Conservation (phyloP, 1,284 basidiomycete species). For the Xerocomus amazonicus region DNA sequence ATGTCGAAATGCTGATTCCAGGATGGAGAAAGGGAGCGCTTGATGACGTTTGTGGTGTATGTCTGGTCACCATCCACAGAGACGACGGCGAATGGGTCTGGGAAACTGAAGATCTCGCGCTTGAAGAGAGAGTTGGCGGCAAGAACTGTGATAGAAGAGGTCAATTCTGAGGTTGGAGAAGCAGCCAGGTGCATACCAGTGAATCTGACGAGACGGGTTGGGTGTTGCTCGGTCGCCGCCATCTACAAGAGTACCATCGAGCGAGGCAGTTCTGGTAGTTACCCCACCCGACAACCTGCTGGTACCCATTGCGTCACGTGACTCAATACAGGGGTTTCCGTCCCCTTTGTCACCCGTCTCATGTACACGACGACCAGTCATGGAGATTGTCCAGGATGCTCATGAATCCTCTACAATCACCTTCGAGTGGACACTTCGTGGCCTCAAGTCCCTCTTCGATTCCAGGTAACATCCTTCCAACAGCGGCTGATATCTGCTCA, state of each 20-base stretch:
- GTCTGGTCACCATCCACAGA: constrained; percentile 97
- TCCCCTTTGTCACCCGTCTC: constrained; percentile 12
- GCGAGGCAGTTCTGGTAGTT: constrained; percentile 11
- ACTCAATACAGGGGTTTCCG: constrained; percentile 10
- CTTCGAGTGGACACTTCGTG: constrained; percentile 74
- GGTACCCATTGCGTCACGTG: constrained; percentile 10
- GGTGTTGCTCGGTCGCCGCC: constrained; percentile 23
- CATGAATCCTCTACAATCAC: constrained; percentile 59
- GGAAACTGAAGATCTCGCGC: constrained; percentile 87
- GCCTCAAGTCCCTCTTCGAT: constrained; percentile 69
- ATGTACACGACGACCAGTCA: constrained; percentile 2
- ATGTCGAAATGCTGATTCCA: constrained; percentile 96
- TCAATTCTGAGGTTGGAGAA: background rate
- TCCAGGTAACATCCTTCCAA: constrained; percentile 41
- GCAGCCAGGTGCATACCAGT: constrained; percentile 14
- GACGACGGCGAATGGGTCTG: constrained; percentile 95
- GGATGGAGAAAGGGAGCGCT: constrained; percentile 81
- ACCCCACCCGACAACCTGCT: too few species aligned
- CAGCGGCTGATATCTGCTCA: background rate
- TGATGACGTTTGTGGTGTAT: constrained; percentile 83
- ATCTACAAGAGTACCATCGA: constrained; percentile 12
- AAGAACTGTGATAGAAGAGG: constrained; percentile 54
- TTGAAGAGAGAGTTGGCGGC: constrained; percentile 87
- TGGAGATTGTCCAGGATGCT: constrained; percentile 26
- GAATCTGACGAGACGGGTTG: constrained; percentile 21